Conservation (phyloP, 1,139 yeast genomes). For the Blastobotrys elegans region DNA sequence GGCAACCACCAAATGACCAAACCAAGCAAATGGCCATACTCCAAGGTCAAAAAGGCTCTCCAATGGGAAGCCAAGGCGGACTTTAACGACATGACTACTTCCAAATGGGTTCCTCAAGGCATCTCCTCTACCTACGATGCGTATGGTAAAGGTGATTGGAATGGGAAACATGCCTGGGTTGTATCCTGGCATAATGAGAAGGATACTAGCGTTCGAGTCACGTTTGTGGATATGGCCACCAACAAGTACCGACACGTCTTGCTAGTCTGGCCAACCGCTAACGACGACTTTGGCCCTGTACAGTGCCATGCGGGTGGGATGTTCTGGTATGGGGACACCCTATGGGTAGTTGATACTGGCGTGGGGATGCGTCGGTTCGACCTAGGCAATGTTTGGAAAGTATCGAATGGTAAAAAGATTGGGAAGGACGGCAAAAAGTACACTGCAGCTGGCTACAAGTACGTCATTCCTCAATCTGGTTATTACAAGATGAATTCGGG, state of each 20-base stretch:
- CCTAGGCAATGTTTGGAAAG: constrained; percentile 12
- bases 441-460: constrained; percentile 14
- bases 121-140: constrained; percentile 14
- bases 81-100: constrained; percentile 11
- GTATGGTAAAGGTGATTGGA: constrained; percentile 14
- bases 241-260: constrained; percentile 13
- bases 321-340: constrained; percentile 14
- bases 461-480: constrained; percentile 13
- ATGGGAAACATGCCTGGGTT: constrained; percentile 12
- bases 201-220: constrained; percentile 8
- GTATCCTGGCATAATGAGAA: constrained; percentile 11
- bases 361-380: constrained; percentile 12
- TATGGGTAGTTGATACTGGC: constrained; percentile 13
- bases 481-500: constrained; percentile 10
- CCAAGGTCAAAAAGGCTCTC: constrained; percentile 10
- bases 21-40: not conserved
- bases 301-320: constrained; percentile 15
- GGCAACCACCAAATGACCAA: constrained; percentile 11
- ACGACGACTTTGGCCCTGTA: constrained; percentile 11
- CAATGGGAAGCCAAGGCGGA: constrained; percentile 7
- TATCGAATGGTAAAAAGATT: constrained; percentile 6
- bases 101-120: constrained; percentile 14
- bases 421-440: constrained; percentile 12
- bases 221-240: constrained; percentile 11
- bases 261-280: constrained; percentile 13